Conservation (phyloP, 2,329 filamentous ascomycete genomes). For the Trichoderma harzianum region DNA sequence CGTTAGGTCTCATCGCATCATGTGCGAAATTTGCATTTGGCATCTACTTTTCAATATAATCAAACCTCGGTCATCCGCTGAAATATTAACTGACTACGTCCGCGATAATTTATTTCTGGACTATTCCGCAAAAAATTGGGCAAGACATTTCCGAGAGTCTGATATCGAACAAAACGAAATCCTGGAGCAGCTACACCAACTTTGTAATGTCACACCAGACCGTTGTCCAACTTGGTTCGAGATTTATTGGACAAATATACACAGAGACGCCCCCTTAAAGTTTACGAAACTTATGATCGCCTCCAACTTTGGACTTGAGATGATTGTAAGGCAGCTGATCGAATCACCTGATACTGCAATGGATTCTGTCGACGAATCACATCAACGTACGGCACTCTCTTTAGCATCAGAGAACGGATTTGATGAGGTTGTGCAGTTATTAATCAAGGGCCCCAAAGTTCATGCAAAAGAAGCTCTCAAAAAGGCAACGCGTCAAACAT, state of each 20-base stretch:
- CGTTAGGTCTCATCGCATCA: not conserved
- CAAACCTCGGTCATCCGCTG: too few species aligned
- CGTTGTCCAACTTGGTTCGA: not conserved
- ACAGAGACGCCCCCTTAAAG: not conserved
- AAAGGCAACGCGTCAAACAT: not conserved
- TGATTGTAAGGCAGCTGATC: not conserved
- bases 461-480: not conserved
- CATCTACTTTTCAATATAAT: too few species aligned
- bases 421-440: not conserved
- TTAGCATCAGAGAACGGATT: not conserved
- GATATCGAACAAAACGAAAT: not conserved
- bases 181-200: not conserved
- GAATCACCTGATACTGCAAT: not conserved
- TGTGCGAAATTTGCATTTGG: not conserved
- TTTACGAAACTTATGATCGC: not conserved
- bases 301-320: not conserved
- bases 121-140: not conserved
- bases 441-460: not conserved
- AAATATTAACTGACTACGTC: too few species aligned
- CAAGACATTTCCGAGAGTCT: not conserved
- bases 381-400: not conserved
- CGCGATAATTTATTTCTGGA: not conserved
- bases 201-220: not conserved
- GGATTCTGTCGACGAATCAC: not conserved
- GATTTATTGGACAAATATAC: not conserved